Conservation (phyloP, 352 stramenopile genomes). For the Phytophthora fragariaefolia region DNA sequence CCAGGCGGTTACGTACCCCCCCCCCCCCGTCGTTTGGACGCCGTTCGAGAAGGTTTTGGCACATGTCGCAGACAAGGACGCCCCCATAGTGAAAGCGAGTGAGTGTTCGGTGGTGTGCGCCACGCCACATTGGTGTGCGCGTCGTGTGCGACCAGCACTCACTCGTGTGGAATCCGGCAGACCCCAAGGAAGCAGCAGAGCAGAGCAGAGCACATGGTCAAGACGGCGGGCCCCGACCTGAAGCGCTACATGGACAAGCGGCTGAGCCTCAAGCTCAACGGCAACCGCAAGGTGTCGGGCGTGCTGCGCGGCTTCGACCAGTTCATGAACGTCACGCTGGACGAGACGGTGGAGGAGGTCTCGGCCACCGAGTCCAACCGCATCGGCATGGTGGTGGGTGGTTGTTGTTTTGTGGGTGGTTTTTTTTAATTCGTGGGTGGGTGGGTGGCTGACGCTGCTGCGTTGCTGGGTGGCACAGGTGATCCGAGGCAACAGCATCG, state of each 20-base stretch:
- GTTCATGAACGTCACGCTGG: slow-evolving; percentile 98
- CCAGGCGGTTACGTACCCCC: slow-evolving; percentile 21
- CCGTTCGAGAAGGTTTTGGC: slow-evolving; percentile 27
- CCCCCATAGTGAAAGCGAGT: slow-evolving; percentile 24
- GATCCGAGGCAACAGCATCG: slow-evolving; percentile 91
- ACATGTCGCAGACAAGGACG: slow-evolving; percentile 20
- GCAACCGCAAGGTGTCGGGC: slow-evolving; percentile 94
- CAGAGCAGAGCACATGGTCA: slow-evolving; percentile 62
- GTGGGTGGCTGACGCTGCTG: background rate
- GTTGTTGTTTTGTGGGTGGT: background rate
- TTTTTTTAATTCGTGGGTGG: background rate
- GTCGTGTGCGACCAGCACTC: slow-evolving; percentile 17
- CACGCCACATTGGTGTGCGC: slow-evolving; percentile 19
- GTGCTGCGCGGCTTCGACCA: slow-evolving; percentile 96
- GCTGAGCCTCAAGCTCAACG: slow-evolving; percentile 94
- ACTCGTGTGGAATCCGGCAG: no score
- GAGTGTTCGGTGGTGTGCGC: background rate
- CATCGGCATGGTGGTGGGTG: slow-evolving; percentile 94
- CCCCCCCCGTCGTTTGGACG: no score
- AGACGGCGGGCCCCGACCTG: slow-evolving; percentile 82
- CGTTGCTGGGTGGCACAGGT: slow-evolving; percentile 46
- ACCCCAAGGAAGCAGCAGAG: slow-evolving; percentile 10
- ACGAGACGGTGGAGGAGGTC: slow-evolving; percentile 93
- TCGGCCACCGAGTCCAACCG: slow-evolving; percentile 85
- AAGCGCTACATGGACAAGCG: slow-evolving; percentile 97